These are phyloP conservation scores for Alternaria viburni DNA, from an alignment of 2,329 filamentous ascomycete species.

Conservation along the genomic window DNA sequence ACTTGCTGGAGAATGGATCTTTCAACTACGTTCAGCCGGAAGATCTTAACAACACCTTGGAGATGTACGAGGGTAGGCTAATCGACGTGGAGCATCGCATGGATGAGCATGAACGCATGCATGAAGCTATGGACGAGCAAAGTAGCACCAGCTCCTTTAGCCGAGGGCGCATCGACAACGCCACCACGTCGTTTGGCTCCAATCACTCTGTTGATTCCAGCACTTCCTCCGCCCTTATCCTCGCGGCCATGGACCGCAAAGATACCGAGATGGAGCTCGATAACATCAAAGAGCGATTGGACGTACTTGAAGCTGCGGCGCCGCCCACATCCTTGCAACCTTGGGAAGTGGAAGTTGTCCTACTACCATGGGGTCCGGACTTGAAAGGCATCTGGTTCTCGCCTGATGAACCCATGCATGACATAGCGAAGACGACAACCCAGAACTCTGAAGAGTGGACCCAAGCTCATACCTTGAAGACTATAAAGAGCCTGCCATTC, in stretches of 20 bases:
- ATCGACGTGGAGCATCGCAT: conserved; percentile 69
- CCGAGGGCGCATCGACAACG: conserved; percentile 38
- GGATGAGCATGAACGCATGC: conserved; percentile 49
- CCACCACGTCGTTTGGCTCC: conserved; percentile 51
- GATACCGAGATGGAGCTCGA: conserved; percentile 55
- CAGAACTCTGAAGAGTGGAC: conserved; percentile 58
- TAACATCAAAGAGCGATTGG: conserved; percentile 55
- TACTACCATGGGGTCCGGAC: conserved; percentile 71
- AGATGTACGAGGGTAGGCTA: conserved; percentile 70
- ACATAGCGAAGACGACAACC: conserved; percentile 42
- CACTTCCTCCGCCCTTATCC: conserved; percentile 47
- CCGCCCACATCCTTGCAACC: conserved; percentile 68
- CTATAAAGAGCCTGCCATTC: conserved; percentile 9
- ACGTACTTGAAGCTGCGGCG: conserved; percentile 63
- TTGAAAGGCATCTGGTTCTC: conserved; percentile 62
- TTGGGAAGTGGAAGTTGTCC: conserved; percentile 78
- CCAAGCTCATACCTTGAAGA: conserved; percentile 37
- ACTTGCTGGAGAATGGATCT: conserved; percentile 72
- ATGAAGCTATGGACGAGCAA: conserved; percentile 39
- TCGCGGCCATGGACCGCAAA: conserved; percentile 44
- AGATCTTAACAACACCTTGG: conserved; percentile 71
- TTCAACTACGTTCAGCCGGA: conserved; percentile 72
- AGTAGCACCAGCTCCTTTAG: conserved; percentile 34
- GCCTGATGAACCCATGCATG: conserved; percentile 48
- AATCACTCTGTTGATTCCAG: conserved; percentile 46